Evolutionary conservation across 2,329 filamentous ascomycete species (phyloP).

Genomic region (Ophiostoma ulmi): DNA sequence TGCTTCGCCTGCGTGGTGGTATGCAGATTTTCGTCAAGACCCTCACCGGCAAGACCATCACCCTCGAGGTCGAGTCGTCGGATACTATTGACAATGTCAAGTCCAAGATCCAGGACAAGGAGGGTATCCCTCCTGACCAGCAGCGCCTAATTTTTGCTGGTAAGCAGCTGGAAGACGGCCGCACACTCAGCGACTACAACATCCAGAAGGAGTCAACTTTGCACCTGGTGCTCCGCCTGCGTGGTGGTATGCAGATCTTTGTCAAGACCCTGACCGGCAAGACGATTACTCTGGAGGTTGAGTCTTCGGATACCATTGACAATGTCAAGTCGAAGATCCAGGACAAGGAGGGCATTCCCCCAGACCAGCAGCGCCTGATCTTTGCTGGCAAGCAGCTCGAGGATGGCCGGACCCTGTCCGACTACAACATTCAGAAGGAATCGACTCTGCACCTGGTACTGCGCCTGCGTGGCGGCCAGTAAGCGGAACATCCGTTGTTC

Average conservation of each 20-base stretch:
- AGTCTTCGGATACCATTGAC: conserved; percentile 64
- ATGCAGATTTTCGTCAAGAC: conserved; percentile 90
- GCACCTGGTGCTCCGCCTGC: conserved; percentile 73
- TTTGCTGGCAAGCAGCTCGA: conserved; percentile 68
- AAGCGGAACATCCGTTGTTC: background rate
- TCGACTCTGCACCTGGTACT: conserved; percentile 76
- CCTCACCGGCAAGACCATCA: conserved; percentile 89
- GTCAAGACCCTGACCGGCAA: conserved; percentile 67
- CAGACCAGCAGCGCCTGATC: conserved; percentile 65
- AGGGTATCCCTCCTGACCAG: conserved; percentile 90
- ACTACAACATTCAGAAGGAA: conserved; percentile 84
- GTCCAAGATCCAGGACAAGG: conserved; percentile 87
- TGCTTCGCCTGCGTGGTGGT: conserved; percentile 82
- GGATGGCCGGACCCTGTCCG: conserved; percentile 73
- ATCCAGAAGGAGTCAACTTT: conserved; percentile 89
- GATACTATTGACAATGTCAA: conserved; percentile 96
- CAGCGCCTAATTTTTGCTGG: conserved; percentile 91
- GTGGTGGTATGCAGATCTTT: conserved; percentile 74
- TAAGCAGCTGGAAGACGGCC: conserved; percentile 89
- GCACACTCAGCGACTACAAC: conserved; percentile 91
- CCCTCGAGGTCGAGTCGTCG: conserved; percentile 79
- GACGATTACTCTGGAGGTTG: conserved; percentile 64
- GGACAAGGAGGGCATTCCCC: conserved; percentile 67
- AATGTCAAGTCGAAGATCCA: conserved; percentile 68
- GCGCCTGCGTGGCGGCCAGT: conserved; percentile 65